Evolutionary conservation across 768 basidiomycete genomes (phyloP).

Genomic region (Mycena chlorophos): DNA sequence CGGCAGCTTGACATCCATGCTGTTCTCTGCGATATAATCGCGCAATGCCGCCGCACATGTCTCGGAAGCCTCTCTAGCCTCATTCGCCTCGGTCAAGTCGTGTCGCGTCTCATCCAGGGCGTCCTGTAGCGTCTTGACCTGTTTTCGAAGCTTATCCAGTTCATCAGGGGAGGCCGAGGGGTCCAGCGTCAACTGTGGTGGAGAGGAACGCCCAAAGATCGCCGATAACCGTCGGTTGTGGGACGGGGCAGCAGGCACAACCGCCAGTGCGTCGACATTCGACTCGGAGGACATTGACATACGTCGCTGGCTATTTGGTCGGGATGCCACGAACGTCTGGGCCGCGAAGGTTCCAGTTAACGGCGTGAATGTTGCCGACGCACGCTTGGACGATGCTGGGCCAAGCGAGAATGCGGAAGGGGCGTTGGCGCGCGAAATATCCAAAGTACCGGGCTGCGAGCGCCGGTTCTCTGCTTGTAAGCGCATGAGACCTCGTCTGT

Average conservation of each 20-base stretch:
- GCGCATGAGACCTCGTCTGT: slow-evolving; percentile 82
- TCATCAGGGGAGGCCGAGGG: slow-evolving; percentile 38
- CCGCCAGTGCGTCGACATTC: slow-evolving; percentile 29
- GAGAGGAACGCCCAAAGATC: slow-evolving; percentile 52
- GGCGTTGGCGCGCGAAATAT: slow-evolving; percentile 52
- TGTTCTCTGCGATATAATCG: slow-evolving; percentile 77
- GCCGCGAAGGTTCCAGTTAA: slow-evolving; percentile 53
- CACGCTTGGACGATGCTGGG: slow-evolving; percentile 63
- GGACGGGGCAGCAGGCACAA: slow-evolving; percentile 13
- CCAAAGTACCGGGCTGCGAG: slow-evolving; percentile 47
- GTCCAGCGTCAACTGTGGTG: slow-evolving; percentile 37
- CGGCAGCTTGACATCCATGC: slow-evolving; percentile 47
- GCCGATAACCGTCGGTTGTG: slow-evolving; percentile 49
- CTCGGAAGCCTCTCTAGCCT: slow-evolving; percentile 87
- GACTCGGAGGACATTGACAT: slow-evolving; percentile 75
- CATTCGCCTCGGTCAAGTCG: slow-evolving; percentile 74
- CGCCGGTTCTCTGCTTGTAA: slow-evolving; percentile 76
- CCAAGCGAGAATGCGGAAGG: slow-evolving; percentile 35
- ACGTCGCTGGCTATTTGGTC: slow-evolving; percentile 59
- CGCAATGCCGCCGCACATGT: slow-evolving; percentile 79
- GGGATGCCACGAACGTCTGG: slow-evolving; percentile 35
- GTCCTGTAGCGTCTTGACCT: slow-evolving; percentile 54
- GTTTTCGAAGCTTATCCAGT: slow-evolving; percentile 58
- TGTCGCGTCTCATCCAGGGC: slow-evolving; percentile 65
- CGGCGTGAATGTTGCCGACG: slow-evolving; percentile 75